Evolutionary conservation across 2,329 filamentous ascomycete genomes (phyloP).

Genomic region (Penicillium freii): DNA sequence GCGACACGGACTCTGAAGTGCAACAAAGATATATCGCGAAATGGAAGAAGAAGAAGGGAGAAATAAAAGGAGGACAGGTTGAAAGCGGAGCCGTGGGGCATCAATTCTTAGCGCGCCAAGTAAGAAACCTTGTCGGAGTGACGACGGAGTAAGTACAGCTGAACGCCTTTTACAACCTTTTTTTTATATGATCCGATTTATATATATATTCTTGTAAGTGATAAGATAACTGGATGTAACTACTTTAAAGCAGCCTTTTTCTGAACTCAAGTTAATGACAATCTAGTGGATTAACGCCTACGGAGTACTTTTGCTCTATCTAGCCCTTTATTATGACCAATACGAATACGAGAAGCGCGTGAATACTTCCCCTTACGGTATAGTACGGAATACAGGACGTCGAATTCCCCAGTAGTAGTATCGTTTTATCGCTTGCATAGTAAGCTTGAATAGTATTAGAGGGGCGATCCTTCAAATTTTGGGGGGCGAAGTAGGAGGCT

Average conservation of each 20-base stretch:
- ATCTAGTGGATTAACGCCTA: neutral
- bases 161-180: neutral
- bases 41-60: neutral
- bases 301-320: neutral
- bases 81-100: conserved; percentile 29
- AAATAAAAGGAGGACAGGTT: conserved; percentile 8
- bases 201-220: neutral
- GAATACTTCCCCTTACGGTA: no score
- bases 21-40: neutral
- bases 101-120: conserved; percentile 23
- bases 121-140: neutral
- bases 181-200: neutral
- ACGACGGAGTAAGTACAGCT: neutral
- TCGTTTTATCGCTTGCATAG: neutral
- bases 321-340: neutral
- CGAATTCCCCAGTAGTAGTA: no score
- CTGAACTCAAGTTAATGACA: neutral
- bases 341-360: neutral
- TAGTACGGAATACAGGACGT: no score
- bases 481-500: neutral
- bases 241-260: neutral
- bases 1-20: neutral
- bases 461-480: neutral
- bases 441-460: neutral
- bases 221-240: neutral